Evolutionary conservation across 208 protist species (phyloP).

Genomic region (Porcisia deanei): DNA sequence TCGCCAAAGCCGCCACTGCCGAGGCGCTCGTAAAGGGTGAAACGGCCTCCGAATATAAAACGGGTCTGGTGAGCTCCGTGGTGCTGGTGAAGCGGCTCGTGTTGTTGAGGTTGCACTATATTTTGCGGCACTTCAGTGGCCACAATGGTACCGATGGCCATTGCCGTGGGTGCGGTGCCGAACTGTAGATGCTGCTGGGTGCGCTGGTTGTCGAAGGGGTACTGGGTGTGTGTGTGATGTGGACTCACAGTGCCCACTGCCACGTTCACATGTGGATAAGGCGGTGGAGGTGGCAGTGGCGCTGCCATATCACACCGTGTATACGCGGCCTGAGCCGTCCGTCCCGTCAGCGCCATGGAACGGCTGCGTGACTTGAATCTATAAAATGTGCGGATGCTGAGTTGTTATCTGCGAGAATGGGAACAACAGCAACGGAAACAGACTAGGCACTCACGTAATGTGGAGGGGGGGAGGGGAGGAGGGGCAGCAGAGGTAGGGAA

Average conservation of each 20-base stretch:
- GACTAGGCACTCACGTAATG: neutral
- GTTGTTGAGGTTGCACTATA: neutral
- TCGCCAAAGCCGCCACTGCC: constrained; percentile 98
- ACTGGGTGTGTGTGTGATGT: neutral
- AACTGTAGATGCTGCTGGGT: neutral
- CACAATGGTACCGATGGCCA: neutral
- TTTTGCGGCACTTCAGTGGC: neutral
- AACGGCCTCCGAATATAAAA: constrained; percentile 52
- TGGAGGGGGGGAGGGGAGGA: neutral
- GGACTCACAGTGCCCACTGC: neutral
- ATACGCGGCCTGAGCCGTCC: neutral
- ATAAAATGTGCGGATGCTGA: neutral
- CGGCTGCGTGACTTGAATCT: neutral
- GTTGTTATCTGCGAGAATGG: neutral
- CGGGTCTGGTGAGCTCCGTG: neutral
- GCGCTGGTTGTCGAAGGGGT: neutral
- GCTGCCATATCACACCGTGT: neutral
- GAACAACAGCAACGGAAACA: neutral
- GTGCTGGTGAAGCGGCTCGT: neutral
- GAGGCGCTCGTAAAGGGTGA: constrained; percentile 71
- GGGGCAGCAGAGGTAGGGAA: neutral
- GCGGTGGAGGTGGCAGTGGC: constrained; percentile 1
- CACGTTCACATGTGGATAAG: neutral
- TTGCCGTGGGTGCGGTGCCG: neutral
- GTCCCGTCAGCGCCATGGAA: constrained; percentile 6